Percentiles rank a stretch among this genome's conserved stretches.
phyloP scores from a whole-genome alignment of 257 asterid genomes.

The Lantana camara region DNA sequence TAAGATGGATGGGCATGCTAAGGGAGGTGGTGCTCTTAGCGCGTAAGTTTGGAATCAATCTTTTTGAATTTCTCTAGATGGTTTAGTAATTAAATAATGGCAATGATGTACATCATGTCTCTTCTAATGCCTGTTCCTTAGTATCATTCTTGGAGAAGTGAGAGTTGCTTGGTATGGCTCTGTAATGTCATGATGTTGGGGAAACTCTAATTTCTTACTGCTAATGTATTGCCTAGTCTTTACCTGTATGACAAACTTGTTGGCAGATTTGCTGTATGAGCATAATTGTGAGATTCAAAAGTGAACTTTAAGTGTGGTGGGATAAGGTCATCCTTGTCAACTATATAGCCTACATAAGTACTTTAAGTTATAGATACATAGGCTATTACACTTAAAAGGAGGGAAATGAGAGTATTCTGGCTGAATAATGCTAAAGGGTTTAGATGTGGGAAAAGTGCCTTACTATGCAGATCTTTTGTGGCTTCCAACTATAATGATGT shows the following conservation, averaged over 20 bases:
- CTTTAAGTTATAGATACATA: background rate
- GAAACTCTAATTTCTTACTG: background rate
- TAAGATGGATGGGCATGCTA: constrained; percentile 99
- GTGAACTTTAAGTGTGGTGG: background rate
- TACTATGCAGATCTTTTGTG: too few species aligned
- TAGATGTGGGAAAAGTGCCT: background rate
- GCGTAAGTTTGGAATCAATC: constrained; percentile 67
- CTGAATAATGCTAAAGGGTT: background rate
- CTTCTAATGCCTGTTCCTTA: background rate
- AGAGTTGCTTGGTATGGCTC: constrained; percentile 3
- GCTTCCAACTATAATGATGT: too few species aligned
- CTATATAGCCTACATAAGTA: background rate
- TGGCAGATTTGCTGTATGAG: background rate
- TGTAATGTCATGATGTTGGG: constrained; percentile 1
- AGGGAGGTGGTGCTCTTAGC: constrained; percentile 99
- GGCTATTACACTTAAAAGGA: background rate
- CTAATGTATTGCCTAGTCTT: background rate
- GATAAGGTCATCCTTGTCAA: constrained; percentile 1
- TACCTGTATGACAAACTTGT: background rate
- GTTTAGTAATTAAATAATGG: background rate
- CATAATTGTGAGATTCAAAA: constrained; percentile 6
- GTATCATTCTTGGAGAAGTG: constrained; percentile 3
- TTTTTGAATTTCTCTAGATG: background rate
- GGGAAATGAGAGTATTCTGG: background rate
- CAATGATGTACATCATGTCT: background rate